Conservation (phyloP, 768 basidiomycete species). For the Piloderma croceum region DNA sequence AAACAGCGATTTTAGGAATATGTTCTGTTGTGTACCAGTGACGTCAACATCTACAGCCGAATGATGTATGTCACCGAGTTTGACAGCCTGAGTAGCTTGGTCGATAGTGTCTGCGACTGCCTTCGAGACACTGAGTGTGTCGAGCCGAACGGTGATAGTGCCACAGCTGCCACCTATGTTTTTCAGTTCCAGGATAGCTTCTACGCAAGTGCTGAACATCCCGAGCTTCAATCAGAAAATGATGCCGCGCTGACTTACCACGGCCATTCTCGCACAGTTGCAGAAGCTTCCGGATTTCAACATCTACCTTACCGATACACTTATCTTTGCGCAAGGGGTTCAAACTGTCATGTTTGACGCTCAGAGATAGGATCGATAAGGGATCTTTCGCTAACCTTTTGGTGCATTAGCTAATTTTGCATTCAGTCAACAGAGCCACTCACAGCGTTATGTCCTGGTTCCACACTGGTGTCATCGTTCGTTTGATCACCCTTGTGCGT, state of each 20-base stretch:
- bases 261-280: too few relatives aligned
- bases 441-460: not conserved
- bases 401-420: not conserved
- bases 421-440: not conserved
- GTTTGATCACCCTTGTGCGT: not conserved
- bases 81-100: not conserved
- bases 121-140: too few relatives aligned
- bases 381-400: not conserved
- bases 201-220: too few relatives aligned
- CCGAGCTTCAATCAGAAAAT: too few relatives aligned
- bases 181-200: not conserved
- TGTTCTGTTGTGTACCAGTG: too few relatives aligned
- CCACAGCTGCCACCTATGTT: not conserved
- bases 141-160: not conserved
- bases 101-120: not conserved
- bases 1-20: too few relatives aligned
- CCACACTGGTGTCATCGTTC: not conserved
- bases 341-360: not conserved
- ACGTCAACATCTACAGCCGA: conserved; percentile 2
- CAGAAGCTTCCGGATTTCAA: not conserved
- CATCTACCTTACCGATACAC: not conserved
- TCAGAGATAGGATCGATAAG: not conserved
- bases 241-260: too few relatives aligned
- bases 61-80: not conserved
- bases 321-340: not conserved